Evolutionary conservation across 2,329 filamentous ascomycete genomes (phyloP).

Genomic region (Trichoderma koningiopsis): DNA sequence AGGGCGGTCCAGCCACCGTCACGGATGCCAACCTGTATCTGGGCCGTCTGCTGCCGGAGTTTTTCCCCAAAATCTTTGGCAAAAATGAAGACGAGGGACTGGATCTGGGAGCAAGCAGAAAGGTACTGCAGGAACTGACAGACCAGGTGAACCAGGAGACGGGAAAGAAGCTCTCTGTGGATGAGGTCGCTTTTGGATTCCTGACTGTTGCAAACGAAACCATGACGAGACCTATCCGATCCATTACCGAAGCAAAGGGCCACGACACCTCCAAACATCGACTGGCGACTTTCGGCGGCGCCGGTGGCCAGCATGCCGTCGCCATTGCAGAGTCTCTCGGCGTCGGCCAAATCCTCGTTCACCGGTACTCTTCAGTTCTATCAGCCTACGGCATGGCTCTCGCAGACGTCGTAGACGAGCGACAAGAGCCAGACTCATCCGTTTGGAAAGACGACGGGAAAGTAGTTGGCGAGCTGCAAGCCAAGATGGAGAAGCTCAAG

Average conservation of each 20-base stretch:
- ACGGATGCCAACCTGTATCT: slow-evolving; percentile 90
- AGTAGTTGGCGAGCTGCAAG: slow-evolving; percentile 63
- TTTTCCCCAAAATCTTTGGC: slow-evolving; percentile 95
- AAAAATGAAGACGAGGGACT: slow-evolving; percentile 82
- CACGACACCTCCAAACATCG: slow-evolving; percentile 88
- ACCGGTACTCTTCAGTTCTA: slow-evolving; percentile 84
- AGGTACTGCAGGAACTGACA: slow-evolving; percentile 73
- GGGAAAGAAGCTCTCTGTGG: slow-evolving; percentile 69
- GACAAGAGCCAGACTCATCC: slow-evolving; percentile 73
- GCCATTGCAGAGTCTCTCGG: slow-evolving; percentile 84
- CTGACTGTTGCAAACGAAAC: slow-evolving; percentile 88
- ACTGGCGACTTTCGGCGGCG: slow-evolving; percentile 90
- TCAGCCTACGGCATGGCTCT: slow-evolving; percentile 93
- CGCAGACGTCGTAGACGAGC: slow-evolving; percentile 89
- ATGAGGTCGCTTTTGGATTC: slow-evolving; percentile 88
- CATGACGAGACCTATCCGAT: slow-evolving; percentile 88
- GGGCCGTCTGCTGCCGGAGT: slow-evolving; percentile 81
- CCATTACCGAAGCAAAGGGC: slow-evolving; percentile 87
- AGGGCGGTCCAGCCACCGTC: slow-evolving; percentile 86
- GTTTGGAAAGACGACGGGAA: slow-evolving; percentile 62
- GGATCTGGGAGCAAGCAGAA: slow-evolving; percentile 73
- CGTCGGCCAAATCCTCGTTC: slow-evolving; percentile 81
- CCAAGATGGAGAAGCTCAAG: slow-evolving; percentile 78
- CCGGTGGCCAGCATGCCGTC: slow-evolving; percentile 89
- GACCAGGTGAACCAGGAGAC: slow-evolving; percentile 77